phyloP scores from a whole-genome alignment of 495 filamentous ascomycete genomes.

The Talaromyces borbonicus region DNA sequence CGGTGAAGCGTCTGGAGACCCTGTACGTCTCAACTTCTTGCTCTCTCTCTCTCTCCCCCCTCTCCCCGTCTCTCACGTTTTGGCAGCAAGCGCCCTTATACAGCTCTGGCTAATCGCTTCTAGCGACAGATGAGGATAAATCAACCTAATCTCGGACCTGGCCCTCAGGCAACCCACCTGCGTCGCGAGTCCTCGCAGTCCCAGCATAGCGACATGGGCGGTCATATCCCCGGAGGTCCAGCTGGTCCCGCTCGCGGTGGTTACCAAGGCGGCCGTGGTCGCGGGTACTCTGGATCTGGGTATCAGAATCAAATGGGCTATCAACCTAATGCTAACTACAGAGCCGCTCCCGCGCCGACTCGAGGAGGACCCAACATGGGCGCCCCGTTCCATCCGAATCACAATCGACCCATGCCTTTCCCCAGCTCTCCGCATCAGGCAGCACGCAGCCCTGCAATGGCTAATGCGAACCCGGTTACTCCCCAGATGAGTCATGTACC shows the following conservation, averaged over 20 bases:
- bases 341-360: constrained; percentile 49
- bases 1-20: constrained; percentile 47
- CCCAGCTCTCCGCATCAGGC: constrained; percentile 58
- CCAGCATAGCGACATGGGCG: constrained; percentile 64
- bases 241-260: constrained; percentile 43
- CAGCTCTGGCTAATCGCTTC: constrained; percentile 11
- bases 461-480: constrained; percentile 56
- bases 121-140: constrained; percentile 49
- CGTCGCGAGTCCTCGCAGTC: constrained; percentile 78
- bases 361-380: constrained; percentile 53
- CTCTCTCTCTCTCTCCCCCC: not conserved
- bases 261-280: constrained; percentile 56
- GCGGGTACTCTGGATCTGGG: constrained; percentile 50
- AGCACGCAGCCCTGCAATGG: constrained; percentile 62
- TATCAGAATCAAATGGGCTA: constrained; percentile 57
- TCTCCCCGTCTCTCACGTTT: not conserved
- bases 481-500: constrained; percentile 56
- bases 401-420: constrained; percentile 41
- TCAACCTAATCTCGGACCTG: constrained; percentile 51
- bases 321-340: constrained; percentile 53
- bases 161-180: constrained; percentile 57
- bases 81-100: not conserved
- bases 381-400: not conserved
- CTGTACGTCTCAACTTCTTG: constrained; percentile 4
- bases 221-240: constrained; percentile 40